A percentile compares a stretch with the other conserved stretches of the same genome.
phyloP scores from a whole-genome alignment of 768 basidiomycete species.

The Suillus americanus region DNA sequence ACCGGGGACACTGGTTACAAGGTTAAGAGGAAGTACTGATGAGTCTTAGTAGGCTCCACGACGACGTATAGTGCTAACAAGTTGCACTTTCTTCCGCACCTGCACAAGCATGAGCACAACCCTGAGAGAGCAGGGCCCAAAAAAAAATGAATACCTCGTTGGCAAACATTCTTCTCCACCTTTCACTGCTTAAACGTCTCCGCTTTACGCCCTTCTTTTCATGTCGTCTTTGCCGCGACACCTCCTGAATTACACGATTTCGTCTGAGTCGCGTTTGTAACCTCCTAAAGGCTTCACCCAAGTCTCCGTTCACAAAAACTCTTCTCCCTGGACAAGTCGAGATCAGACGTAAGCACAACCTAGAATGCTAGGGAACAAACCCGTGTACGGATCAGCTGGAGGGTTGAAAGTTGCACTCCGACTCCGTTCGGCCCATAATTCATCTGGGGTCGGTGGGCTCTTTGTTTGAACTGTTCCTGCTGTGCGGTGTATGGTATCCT shows the following conservation, averaged over 20 bases:
- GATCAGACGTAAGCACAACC: constrained; percentile 7
- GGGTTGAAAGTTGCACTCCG: constrained; percentile 24
- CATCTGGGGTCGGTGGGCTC: constrained; percentile 30
- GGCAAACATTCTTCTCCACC: constrained; percentile 80
- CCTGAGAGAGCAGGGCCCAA: constrained; percentile 15
- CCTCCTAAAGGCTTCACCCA: constrained; percentile 46
- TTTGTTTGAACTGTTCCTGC: constrained; percentile 13
- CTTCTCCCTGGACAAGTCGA: constrained; percentile 53
- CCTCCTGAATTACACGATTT: constrained; percentile 56
- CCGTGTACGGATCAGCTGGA: constrained; percentile 56
- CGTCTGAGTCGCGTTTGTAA: constrained; percentile 51
- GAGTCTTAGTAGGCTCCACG: constrained; percentile 56
- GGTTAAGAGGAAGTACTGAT: constrained; percentile 7
- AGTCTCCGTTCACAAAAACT: constrained; percentile 44
- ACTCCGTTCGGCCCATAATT: constrained; percentile 34
- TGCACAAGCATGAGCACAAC: constrained; percentile 30
- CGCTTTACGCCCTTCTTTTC: constrained; percentile 84
- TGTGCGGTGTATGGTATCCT: neutral
- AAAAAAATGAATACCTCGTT: constrained; percentile 55
- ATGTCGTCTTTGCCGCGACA: constrained; percentile 57
- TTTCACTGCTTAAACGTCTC: constrained; percentile 67
- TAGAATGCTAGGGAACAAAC: constrained; percentile 31
- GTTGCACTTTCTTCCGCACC: constrained; percentile 82
- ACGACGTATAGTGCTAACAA: constrained; percentile 76
- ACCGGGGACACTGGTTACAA: neutral